Conservation (phyloP, 1,284 basidiomycete species). For the Singerocomus inundabilis region DNA sequence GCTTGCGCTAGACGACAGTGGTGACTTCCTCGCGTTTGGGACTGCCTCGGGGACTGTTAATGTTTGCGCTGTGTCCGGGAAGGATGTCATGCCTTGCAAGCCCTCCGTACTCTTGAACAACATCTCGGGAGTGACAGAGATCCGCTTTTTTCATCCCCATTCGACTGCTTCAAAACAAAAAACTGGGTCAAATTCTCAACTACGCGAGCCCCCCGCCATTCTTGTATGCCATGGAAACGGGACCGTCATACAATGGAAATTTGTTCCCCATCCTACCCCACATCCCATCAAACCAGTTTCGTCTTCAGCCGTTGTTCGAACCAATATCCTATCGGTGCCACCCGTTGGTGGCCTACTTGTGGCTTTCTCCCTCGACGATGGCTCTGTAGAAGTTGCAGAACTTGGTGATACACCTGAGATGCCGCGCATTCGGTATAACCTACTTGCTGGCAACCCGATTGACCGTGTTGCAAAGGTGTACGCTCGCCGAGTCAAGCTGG, state of each 20-base stretch:
- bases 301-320: conserved; percentile 44
- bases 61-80: conserved; percentile 51
- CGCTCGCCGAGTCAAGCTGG: conserved; percentile 51
- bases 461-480: conserved; percentile 55
- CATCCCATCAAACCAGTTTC: conserved; percentile 46
- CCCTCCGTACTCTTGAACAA: conserved; percentile 41
- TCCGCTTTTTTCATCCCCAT: conserved; percentile 37
- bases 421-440: conserved; percentile 41
- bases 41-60: conserved; percentile 60
- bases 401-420: conserved; percentile 40
- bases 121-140: conserved; percentile 23
- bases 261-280: conserved; percentile 39
- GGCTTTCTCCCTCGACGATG: conserved; percentile 61
- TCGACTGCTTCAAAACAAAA: conserved; percentile 20
- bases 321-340: conserved; percentile 46
- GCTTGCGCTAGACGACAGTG: conserved; percentile 56
- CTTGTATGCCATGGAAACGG: conserved; percentile 62
- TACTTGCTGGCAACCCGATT: conserved; percentile 55
- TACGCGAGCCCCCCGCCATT: conserved; percentile 35
- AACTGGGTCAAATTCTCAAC: conserved; percentile 33
- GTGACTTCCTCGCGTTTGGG: conserved; percentile 60
- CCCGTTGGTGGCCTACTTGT: conserved; percentile 49
- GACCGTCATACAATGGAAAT: conserved; percentile 51
- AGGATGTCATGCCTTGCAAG: conserved; percentile 40
- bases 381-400: conserved; percentile 59